These are phyloP conservation scores for Fraxinus angustifolia DNA, from an alignment of 305 asterid species.

Conservation along the genomic window DNA sequence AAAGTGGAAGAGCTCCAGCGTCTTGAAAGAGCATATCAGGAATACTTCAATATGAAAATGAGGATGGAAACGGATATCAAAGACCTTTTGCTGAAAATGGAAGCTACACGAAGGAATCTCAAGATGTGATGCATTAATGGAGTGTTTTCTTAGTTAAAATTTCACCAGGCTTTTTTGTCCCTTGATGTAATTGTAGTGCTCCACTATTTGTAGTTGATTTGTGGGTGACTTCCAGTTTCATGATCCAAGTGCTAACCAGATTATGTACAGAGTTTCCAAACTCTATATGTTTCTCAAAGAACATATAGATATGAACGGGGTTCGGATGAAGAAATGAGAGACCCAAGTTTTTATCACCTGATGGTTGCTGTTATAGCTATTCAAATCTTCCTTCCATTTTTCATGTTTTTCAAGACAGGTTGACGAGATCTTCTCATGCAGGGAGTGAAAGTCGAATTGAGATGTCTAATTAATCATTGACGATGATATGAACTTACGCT, in stretches of 20 bases:
- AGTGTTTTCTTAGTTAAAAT: neutral
- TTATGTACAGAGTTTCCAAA: neutral
- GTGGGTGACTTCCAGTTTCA: neutral
- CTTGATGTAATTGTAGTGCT: neutral
- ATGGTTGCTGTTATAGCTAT: neutral
- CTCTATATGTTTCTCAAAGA: neutral
- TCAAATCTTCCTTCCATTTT: neutral
- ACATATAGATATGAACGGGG: neutral
- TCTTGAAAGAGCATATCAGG: conserved; percentile 65
- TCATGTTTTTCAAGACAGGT: neutral
- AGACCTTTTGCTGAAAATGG: conserved; percentile 87
- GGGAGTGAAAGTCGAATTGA: neutral
- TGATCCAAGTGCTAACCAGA: neutral
- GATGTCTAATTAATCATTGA: neutral
- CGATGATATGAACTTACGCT: neutral
- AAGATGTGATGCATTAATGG: neutral
- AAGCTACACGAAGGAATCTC: conserved; percentile 53
- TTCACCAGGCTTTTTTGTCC: neutral
- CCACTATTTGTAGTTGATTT: neutral
- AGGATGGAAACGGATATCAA: conserved; percentile 90
- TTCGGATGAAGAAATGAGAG: neutral
- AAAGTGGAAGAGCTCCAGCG: conserved; percentile 74
- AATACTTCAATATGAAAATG: conserved; percentile 75
- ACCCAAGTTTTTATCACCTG: neutral
- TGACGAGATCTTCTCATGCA: neutral